These are phyloP conservation scores for Sporothrix phasma DNA, from an alignment of 2,329 filamentous ascomycete genomes.

Conservation along the genomic window DNA sequence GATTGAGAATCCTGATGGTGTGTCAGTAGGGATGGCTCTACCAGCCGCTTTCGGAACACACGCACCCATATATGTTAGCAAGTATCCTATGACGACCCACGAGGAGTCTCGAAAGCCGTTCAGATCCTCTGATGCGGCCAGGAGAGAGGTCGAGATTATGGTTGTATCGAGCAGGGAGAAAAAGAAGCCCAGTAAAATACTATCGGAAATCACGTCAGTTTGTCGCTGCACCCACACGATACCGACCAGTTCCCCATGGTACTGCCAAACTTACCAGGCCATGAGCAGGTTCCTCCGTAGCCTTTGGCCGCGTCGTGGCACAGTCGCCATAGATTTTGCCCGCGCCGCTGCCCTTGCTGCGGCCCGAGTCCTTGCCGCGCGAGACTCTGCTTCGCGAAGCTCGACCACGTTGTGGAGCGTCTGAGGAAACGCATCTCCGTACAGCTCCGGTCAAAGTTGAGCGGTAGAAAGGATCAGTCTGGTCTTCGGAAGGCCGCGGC, in stretches of 20 bases:
- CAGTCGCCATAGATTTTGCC: background rate
- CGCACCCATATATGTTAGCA: conserved; percentile 22
- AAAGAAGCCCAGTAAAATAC: conserved; percentile 20
- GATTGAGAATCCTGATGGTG: conserved; percentile 20
- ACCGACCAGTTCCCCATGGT: background rate
- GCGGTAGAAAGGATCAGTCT: conserved; percentile 1
- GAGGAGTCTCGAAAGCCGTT: conserved; percentile 19
- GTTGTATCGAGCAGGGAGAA: conserved; percentile 22
- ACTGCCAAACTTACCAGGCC: conserved; percentile 13
- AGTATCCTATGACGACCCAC: conserved; percentile 21
- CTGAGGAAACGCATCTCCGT: conserved; percentile 9
- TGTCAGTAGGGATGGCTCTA: background rate
- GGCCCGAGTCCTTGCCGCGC: conserved; percentile 10
- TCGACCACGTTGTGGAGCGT: conserved; percentile 10
- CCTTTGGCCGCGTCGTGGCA: conserved; percentile 2
- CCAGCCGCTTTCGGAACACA: background rate
- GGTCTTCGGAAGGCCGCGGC: background rate
- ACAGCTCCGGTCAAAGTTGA: conserved; percentile 11
- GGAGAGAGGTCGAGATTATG: conserved; percentile 21
- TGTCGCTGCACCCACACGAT: background rate
- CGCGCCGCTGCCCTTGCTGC: background rate
- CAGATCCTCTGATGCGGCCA: conserved; percentile 19
- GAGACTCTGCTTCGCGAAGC: conserved; percentile 14
- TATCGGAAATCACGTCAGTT: background rate
- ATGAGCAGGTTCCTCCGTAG: conserved; percentile 14